Evolutionary conservation across 2,329 filamentous ascomycete species (phyloP), one percentile per base, ranked within the genome.

Genomic region (Sporothrix curviconia): DNA sequence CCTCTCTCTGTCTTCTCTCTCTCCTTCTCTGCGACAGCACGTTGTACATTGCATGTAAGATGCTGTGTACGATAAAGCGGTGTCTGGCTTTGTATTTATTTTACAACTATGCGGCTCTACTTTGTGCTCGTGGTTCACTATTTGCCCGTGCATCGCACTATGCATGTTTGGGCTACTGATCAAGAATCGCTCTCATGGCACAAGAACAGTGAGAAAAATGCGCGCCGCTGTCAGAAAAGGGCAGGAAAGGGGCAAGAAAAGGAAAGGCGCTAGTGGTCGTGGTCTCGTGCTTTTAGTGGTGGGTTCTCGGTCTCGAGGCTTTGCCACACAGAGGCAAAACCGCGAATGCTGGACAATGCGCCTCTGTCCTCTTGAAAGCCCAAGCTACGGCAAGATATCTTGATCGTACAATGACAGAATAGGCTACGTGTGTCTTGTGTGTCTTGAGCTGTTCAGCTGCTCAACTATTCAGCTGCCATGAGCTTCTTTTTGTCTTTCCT

Each of bases 241-340:
- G n/a, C 8, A 42, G 12, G 19, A 42, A 42, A 17, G 42, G 28
- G 7, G 15, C n/a, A 44, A 3, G 40, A 12, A 43, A 11, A 24
- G 4, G 37, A 19, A 9, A 30, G 42, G 46, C 36, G 44, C 37
- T 43, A 56, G 55, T 50, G 25, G 24, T 3, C 2, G 7, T 14
- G 49, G 49, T 51, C 54, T 56, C 55, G 55, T 56, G 55, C 44
- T 49, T 56, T 56, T 47, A 49, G 54, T 39, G 28, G 17, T 14
- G n/a, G n/a, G n/a, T n/a, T 17, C 9, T 15, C 14, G 32, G 32
- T 43, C 24, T 15, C 22, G 42, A 17, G 11, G 11, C 19, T 7
- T 37, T 37, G 47, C 47, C 47, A 17, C 25, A n/a, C n/a, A n/a
- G n/a, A n/a, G n/a, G n/a, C n/a, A n/a, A n/a, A n/a, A n/a, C n/a